Evolutionary conservation across 495 filamentous ascomycete genomes (phyloP), one percentile per base, ranked within the genome.

Genomic region (Penicillium ucsense): DNA sequence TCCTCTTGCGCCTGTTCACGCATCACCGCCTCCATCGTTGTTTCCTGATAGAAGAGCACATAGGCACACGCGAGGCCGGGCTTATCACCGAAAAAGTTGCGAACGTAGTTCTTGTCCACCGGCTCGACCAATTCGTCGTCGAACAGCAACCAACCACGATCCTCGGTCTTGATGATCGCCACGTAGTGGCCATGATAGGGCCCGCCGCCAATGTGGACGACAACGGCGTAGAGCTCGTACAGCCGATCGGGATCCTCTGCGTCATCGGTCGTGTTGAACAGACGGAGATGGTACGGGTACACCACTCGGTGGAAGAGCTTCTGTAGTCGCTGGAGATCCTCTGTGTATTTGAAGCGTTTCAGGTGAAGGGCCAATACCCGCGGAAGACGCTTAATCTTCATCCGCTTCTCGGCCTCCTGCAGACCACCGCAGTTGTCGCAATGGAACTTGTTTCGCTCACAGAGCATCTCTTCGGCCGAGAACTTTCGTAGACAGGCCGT

Each of bases 61-160:
- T 98, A 98, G 20, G 92, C 92, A 65, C 89, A 96, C 12, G 92
- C 94, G 62, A 89, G 76, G 2, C 88, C 88, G 10, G 88, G 85
- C 51, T 85, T 84, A 58, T 95, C 92, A 29, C 92, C 92, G 59
- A 98, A 98, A 69, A 97, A 98, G 60, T 95, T 97, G 44, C 81
- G 78, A n/a, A 98, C 94, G 60, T 92, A 98, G 57, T 82, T 83
- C 61, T 95, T 95, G 59, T 96, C 89, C 5, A 98, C 92, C 0
- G 94, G 92, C 60, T 97, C 92, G 8, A 98, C 92, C 77, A 97
- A 85, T 70, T 98, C 92, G 62, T 98, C 92, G 55, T 98, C 92
- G 52, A 98, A 98, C 4, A 98, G 69, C 45, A 98, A 62, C 92
- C 92, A 98, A 29, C 92, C 92, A 20, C 86, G 79, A 60, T 97